phyloP scores from a whole-genome alignment of 1,139 yeast species.

The Scheffersomyces titani region DNA sequence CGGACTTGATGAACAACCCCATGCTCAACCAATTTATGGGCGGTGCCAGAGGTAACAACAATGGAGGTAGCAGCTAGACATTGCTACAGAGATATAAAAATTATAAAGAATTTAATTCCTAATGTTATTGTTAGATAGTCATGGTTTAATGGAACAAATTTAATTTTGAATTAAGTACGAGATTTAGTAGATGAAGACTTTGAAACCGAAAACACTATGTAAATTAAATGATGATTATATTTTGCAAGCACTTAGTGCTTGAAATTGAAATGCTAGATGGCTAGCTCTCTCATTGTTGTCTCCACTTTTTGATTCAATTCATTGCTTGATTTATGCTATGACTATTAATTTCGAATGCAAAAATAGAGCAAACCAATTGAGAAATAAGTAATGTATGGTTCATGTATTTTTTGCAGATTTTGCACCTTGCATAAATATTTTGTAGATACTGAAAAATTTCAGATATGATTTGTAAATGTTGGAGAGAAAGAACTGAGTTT shows the following conservation, averaged over 20 bases:
- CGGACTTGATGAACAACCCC: conserved; percentile 79
- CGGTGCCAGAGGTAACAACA: conserved; percentile 11
- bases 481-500: too few species aligned
- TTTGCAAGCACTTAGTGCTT: too few species aligned
- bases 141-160: background rate
- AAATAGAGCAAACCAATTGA: too few species aligned
- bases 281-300: too few species aligned
- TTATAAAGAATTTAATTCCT: background rate
- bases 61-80: background rate
- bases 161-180: background rate
- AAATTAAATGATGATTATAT: too few species aligned
- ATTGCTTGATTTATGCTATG: background rate
- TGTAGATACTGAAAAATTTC: background rate
- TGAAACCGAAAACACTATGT: too few species aligned
- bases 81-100: background rate
- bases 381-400: background rate
- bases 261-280: too few species aligned
- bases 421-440: background rate
- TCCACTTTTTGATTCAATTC: too few species aligned
- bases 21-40: conserved; percentile 64
- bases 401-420: background rate
- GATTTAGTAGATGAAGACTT: background rate
- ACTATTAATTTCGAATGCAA: background rate
- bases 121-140: background rate
- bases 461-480: too few species aligned